phyloP scores from a whole-genome alignment of 2,329 filamentous ascomycete species.

The Trichoderma lentiforme region DNA sequence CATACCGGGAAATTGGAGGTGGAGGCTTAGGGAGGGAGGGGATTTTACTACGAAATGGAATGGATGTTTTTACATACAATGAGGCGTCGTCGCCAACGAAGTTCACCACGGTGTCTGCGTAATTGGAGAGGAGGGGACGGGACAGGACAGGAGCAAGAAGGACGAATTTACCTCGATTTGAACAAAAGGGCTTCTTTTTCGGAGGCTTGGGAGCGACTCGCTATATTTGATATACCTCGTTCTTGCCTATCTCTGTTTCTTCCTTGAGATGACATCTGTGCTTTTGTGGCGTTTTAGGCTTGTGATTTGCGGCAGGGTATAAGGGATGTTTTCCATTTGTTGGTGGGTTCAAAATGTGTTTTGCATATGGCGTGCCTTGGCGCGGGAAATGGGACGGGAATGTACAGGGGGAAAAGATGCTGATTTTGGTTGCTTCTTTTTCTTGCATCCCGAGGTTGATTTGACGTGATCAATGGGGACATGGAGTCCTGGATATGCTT shows the following conservation, averaged over 20 bases:
- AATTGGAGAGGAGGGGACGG: neutral
- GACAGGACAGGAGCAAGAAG: neutral
- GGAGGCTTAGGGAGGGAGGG: neutral
- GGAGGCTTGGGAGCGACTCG: neutral
- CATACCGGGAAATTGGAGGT: neutral
- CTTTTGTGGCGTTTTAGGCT: neutral
- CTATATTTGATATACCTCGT: neutral
- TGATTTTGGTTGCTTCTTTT: neutral
- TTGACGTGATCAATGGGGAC: neutral
- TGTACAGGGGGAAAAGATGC: neutral
- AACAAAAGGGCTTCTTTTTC: neutral
- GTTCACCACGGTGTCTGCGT: neutral
- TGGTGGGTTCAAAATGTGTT: neutral
- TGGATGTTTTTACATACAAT: neutral
- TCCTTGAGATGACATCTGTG: neutral
- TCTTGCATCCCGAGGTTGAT: neutral
- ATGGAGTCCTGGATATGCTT: neutral
- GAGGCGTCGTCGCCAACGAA: neutral
- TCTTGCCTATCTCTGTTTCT: neutral
- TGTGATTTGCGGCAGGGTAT: neutral
- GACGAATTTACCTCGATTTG: neutral
- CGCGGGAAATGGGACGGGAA: neutral
- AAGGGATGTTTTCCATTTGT: neutral
- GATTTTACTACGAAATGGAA: neutral
- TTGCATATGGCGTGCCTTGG: neutral